These are phyloP conservation scores for Plenodomus biglobosus DNA, from an alignment of 2,329 filamentous ascomycete genomes.

Conservation along the genomic window DNA sequence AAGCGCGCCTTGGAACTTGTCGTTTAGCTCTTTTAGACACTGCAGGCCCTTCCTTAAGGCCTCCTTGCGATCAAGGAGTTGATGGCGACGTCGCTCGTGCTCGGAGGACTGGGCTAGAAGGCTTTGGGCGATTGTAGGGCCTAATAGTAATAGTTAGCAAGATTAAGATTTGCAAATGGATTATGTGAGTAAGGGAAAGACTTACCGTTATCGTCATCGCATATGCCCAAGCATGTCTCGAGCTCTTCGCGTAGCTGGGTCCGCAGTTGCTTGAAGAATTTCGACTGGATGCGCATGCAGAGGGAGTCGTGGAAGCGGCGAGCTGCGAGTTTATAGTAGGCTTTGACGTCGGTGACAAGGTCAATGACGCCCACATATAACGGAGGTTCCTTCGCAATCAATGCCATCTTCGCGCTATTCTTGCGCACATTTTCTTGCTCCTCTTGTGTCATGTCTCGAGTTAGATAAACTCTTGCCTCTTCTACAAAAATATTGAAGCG, in stretches of 20 bases:
- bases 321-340: constrained; percentile 69
- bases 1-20: constrained; percentile 5
- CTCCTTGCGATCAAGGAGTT: constrained; percentile 28
- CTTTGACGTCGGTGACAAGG: constrained; percentile 64
- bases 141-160: constrained; percentile 4
- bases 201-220: constrained; percentile 24
- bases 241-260: constrained; percentile 28
- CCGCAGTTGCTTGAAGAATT: constrained; percentile 38
- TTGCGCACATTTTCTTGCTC: constrained; percentile 35
- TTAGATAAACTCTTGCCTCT: constrained; percentile 11
- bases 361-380: constrained; percentile 62
- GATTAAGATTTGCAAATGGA: background rate
- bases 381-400: constrained; percentile 60
- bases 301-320: constrained; percentile 63
- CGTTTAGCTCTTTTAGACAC: constrained; percentile 11
- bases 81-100: constrained; percentile 26
- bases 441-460: constrained; percentile 9
- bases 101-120: constrained; percentile 41
- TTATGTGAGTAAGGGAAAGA: too few species aligned
- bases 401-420: constrained; percentile 20
- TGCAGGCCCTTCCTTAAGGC: constrained; percentile 31
- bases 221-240: constrained; percentile 22
- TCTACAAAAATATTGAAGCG: constrained; percentile 37
- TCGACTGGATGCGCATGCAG: constrained; percentile 43
- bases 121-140: constrained; percentile 3